These are phyloP conservation scores for Lycium barbarum DNA, from an alignment of 257 asterid species.

Conservation along the genomic window DNA sequence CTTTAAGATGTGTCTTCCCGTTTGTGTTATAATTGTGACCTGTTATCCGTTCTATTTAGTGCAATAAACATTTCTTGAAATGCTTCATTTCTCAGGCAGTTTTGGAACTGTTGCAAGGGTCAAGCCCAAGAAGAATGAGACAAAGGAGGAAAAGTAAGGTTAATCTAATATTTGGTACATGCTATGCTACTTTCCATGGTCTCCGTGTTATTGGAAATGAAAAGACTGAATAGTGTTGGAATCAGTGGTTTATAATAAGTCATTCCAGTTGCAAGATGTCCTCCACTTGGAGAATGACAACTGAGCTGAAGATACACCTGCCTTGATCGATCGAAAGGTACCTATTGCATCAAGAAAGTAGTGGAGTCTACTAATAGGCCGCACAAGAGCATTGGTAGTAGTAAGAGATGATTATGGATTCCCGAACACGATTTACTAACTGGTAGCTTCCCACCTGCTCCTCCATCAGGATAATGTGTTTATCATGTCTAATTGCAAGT, in stretches of 20 bases:
- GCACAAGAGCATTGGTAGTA: background rate
- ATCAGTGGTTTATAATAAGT: constrained; percentile 46
- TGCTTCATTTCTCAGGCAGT: constrained; percentile 67
- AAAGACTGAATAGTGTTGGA: constrained; percentile 30
- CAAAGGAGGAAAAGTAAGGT: constrained; percentile 75
- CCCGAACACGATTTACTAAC: constrained; percentile 27
- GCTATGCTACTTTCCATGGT: no score
- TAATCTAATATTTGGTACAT: constrained; percentile 26
- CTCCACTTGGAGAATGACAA: constrained; percentile 69
- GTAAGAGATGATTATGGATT: constrained; percentile 28
- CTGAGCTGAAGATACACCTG: constrained; percentile 76
- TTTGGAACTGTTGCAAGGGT: constrained; percentile 89
- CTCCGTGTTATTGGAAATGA: constrained; percentile 4
- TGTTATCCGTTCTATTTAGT: background rate
- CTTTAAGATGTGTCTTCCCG: constrained; percentile 3
- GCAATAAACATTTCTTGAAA: constrained; percentile 25
- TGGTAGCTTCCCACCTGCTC: constrained; percentile 2
- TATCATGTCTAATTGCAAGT: constrained; percentile 80
- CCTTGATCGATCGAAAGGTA: constrained; percentile 78
- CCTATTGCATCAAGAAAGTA: constrained; percentile 22
- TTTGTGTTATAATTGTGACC: background rate
- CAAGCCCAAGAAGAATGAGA: constrained; percentile 84
- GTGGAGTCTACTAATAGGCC: background rate
- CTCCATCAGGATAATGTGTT: constrained; percentile 72
- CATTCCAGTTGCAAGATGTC: constrained; percentile 80